These are phyloP conservation scores for Neurospora cerealis DNA, from an alignment of 495 filamentous ascomycete genomes.

Conservation along the genomic window DNA sequence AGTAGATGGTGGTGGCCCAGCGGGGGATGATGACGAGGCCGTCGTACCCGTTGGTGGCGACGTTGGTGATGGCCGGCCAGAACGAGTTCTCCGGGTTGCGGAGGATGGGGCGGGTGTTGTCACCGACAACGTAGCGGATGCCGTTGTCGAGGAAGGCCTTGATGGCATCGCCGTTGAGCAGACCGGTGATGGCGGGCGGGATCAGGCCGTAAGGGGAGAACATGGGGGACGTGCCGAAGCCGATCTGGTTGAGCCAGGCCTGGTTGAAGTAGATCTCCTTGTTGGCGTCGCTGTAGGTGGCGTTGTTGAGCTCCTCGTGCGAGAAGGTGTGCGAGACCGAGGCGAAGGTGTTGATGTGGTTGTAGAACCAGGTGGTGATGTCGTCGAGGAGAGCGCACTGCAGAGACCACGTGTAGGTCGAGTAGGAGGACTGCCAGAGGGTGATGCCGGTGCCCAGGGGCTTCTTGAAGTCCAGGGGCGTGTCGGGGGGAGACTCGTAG, in stretches of 20 bases:
- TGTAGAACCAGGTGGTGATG: constrained; percentile 43
- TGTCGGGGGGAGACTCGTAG: constrained; percentile 35
- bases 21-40: constrained; percentile 50
- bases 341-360: constrained; percentile 43
- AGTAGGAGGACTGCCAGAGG: constrained; percentile 41
- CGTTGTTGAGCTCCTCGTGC: constrained; percentile 49
- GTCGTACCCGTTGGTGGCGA: constrained; percentile 41
- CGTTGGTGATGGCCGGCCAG: constrained; percentile 48
- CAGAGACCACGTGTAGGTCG: constrained; percentile 36
- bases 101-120: constrained; percentile 47
- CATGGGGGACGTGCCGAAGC: constrained; percentile 29
- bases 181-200: constrained; percentile 53
- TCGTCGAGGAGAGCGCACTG: constrained; percentile 39
- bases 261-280: constrained; percentile 53
- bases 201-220: constrained; percentile 47
- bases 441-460: constrained; percentile 46
- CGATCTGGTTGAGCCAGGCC: constrained; percentile 45
- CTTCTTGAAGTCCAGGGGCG: constrained; percentile 46
- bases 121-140: constrained; percentile 50
- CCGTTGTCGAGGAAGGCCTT: constrained; percentile 49
- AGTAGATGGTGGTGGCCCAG: constrained; percentile 56
- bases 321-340: constrained; percentile 56
- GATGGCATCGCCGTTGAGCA: constrained; percentile 56
- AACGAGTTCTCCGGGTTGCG: constrained; percentile 38
- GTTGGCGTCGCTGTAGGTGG: constrained; percentile 46